Evolutionary conservation across 495 filamentous ascomycete species (phyloP), one percentile per base, ranked within the genome.

Genomic region (Poronia punctata): DNA sequence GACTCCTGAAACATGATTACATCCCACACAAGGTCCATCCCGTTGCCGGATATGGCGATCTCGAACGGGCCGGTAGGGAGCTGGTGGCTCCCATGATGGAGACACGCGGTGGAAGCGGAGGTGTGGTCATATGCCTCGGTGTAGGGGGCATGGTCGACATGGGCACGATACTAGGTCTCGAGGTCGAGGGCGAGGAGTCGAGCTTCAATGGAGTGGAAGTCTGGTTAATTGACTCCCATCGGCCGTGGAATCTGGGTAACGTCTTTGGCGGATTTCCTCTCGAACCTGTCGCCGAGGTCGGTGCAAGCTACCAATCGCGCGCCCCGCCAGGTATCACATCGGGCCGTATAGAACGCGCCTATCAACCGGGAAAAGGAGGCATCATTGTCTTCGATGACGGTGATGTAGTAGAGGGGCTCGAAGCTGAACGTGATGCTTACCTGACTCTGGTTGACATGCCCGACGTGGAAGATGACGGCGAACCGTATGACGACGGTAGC

Each of bases 11-110:
- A 68, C 83, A 87, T 69, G 92, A 98, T 70, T 97, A 90, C 57
- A 93, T 98, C 49, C 82, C 83, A n/a, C 90, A 97, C 65, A 96
- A 95, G 70, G 94, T 97, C 45, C 86, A 94, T 50, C 92, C 93
- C 4, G 81, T 98, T 24, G 76, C 84, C 11, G 92, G 92, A 22
- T 96, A 96, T 79, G 81, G 78, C 47, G 92, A 97, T 54, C 80
- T 98, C 25, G 69, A 83, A 53, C 77, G 79, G 51, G 79, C 78
- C 19, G 87, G 87, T 20, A 70, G 77, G 56, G 79, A 86, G 45
- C 70, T 92, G 35, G 78, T 95, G 38, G 70, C 67, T 33, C 86
- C 85, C 7, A 89, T 94, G 87, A 83, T 81, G 65, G 80, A 80
- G 56, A 74, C 74, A 20, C 69, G 82, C 43, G 88, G 88, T 7